Evolutionary conservation across 345 rosid genomes (phyloP).

Genomic region (Boechera retrofracta): DNA sequence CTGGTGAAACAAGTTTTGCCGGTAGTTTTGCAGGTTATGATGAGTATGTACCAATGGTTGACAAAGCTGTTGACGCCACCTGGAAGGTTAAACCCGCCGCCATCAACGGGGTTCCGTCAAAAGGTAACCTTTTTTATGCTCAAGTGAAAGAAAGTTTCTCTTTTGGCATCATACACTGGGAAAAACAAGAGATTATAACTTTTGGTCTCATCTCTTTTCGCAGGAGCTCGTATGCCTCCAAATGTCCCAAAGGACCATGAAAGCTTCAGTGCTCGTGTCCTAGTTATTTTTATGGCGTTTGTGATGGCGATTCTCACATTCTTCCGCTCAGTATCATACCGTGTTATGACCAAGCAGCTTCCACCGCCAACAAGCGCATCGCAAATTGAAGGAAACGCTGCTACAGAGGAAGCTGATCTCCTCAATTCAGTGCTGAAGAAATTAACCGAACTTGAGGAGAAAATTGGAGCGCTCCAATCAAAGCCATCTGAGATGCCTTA

Average conservation of each 20-base stretch:
- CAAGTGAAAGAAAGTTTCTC: neutral
- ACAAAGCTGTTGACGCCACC: slow-evolving; percentile 88
- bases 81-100: slow-evolving; percentile 74
- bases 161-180: slow-evolving; percentile 27
- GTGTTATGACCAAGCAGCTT: slow-evolving; percentile 55
- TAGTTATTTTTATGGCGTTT: slow-evolving; percentile 60
- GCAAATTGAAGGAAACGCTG: slow-evolving; percentile 44
- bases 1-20: slow-evolving; percentile 67
- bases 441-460: slow-evolving; percentile 87
- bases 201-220: slow-evolving; percentile 30
- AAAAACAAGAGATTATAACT: slow-evolving; percentile 13
- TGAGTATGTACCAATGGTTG: slow-evolving; percentile 98
- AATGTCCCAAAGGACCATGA: slow-evolving; percentile 58
- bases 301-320: slow-evolving; percentile 64
- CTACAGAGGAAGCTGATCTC: slow-evolving; percentile 57
- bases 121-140: slow-evolving; percentile 53
- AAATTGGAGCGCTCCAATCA: slow-evolving; percentile 75
- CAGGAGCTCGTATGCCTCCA: slow-evolving; percentile 53
- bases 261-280: slow-evolving; percentile 57
- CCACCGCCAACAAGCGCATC: slow-evolving; percentile 44
- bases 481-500: slow-evolving; percentile 97
- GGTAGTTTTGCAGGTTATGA: slow-evolving; percentile 86
- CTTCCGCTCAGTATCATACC: slow-evolving; percentile 54
- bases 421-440: slow-evolving; percentile 78
- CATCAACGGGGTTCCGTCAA: slow-evolving; percentile 54